Evolutionary conservation across 2,329 filamentous ascomycete species (phyloP).

Genomic region (Colletotrichum shisoi): DNA sequence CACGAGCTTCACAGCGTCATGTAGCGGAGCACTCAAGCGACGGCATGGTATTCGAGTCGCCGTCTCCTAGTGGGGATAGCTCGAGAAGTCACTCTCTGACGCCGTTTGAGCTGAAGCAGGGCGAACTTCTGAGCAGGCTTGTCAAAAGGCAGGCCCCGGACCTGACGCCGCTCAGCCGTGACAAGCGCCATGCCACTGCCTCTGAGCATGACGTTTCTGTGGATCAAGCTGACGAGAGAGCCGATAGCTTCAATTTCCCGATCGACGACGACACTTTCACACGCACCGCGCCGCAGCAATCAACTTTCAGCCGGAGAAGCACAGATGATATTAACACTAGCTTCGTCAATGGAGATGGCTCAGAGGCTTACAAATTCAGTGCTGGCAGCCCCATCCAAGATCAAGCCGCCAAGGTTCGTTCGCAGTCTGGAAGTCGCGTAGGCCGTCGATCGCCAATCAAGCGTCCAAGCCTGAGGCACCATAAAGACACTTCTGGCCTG

Average conservation of each 20-base stretch:
- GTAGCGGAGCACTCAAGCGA: conserved; percentile 7
- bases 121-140: conserved; percentile 49
- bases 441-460: conserved; percentile 53
- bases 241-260: conserved; percentile 61
- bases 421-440: conserved; percentile 53
- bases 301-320: conserved; percentile 59
- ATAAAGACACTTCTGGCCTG: conserved; percentile 41
- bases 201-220: conserved; percentile 21
- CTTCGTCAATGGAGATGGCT: conserved; percentile 61
- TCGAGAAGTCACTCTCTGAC: conserved; percentile 43
- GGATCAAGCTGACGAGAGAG: conserved; percentile 48
- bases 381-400: conserved; percentile 54
- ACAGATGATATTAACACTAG: conserved; percentile 69
- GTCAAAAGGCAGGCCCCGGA: conserved; percentile 46
- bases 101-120: conserved; percentile 54
- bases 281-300: conserved; percentile 48
- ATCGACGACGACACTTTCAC: conserved; percentile 54
- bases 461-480: conserved; percentile 42
- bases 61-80: conserved; percentile 40
- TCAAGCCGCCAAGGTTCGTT: conserved; percentile 47
- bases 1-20: neutral
- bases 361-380: conserved; percentile 60
- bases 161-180: conserved; percentile 24
- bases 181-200: conserved; percentile 28
- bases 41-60: conserved; percentile 10